These are phyloP conservation scores for Tirmania nivea DNA, from an alignment of 495 filamentous ascomycete genomes.

Conservation along the genomic window DNA sequence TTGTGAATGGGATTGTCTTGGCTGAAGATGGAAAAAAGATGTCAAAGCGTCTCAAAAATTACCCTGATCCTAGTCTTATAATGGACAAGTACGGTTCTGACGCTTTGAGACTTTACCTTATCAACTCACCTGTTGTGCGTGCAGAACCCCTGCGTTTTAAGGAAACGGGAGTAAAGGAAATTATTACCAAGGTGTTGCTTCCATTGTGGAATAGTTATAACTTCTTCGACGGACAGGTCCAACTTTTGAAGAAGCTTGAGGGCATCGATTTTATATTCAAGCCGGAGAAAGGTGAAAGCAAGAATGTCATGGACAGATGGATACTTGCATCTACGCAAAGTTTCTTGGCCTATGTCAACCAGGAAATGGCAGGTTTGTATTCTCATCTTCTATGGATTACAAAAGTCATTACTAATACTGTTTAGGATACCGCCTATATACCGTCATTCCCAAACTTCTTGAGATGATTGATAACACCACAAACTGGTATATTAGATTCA, in stretches of 20 bases:
- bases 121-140: constrained; percentile 91
- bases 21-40: constrained; percentile 98
- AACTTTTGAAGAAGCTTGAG: constrained; percentile 73
- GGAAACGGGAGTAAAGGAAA: constrained; percentile 83
- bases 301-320: constrained; percentile 95
- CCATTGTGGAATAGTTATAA: constrained; percentile 96
- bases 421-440: constrained; percentile 63
- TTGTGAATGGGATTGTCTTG: constrained; percentile 90
- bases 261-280: constrained; percentile 61
- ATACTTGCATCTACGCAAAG: constrained; percentile 86
- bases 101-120: constrained; percentile 81
- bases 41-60: constrained; percentile 96
- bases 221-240: constrained; percentile 93
- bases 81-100: constrained; percentile 85
- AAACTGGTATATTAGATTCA: constrained; percentile 99
- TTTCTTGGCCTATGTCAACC: constrained; percentile 75
- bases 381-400: background rate
- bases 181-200: constrained; percentile 79
- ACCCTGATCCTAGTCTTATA: constrained; percentile 69
- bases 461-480: constrained; percentile 84
- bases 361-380: constrained; percentile 64
- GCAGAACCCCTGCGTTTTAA: constrained; percentile 84
- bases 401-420: background rate
- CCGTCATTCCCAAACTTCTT: constrained; percentile 75
- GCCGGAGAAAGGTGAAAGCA: constrained; percentile 51